A percentile compares a stretch with the other conserved stretches of the same genome.
These are phyloP conservation scores for Phaseolus coccineus DNA, from an alignment of 331 rosid genomes.

Conservation along the genomic window DNA sequence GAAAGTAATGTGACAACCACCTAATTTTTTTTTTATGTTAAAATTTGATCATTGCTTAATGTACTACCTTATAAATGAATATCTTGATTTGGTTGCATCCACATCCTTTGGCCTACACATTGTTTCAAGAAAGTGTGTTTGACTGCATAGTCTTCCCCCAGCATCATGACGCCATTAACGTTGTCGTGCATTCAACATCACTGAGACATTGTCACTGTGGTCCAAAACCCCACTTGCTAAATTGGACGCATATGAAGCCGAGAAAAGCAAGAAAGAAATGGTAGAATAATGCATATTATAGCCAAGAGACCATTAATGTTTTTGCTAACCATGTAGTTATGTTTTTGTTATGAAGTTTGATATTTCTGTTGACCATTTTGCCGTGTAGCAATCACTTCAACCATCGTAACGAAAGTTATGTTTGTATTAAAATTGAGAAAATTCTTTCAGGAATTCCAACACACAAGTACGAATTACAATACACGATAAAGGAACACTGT, in stretches of 20 bases:
- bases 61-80: neutral
- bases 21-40: neutral
- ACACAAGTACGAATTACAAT: too few species aligned
- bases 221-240: slow-evolving; percentile 36
- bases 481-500: too few species aligned
- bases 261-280: neutral
- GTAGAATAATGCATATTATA: neutral
- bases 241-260: slow-evolving; percentile 16
- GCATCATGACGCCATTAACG: neutral
- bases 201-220: slow-evolving; percentile 33
- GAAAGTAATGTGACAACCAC: neutral
- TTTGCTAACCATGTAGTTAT: neutral
- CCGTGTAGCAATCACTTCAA: slow-evolving; percentile 1
- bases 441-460: too few species aligned
- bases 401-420: neutral
- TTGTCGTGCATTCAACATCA: slow-evolving; percentile 15
- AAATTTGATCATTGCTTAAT: neutral
- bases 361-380: slow-evolving; percentile 24
- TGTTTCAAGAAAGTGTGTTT: neutral
- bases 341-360: slow-evolving; percentile 6
- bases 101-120: neutral
- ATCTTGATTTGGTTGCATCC: neutral
- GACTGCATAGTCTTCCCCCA: neutral
- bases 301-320: slow-evolving; percentile 8
- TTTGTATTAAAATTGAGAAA: neutral